Evolutionary conservation across 2,329 filamentous ascomycete genomes (phyloP), one percentile per base, ranked within the genome.

Genomic region (Nemania sp.): DNA sequence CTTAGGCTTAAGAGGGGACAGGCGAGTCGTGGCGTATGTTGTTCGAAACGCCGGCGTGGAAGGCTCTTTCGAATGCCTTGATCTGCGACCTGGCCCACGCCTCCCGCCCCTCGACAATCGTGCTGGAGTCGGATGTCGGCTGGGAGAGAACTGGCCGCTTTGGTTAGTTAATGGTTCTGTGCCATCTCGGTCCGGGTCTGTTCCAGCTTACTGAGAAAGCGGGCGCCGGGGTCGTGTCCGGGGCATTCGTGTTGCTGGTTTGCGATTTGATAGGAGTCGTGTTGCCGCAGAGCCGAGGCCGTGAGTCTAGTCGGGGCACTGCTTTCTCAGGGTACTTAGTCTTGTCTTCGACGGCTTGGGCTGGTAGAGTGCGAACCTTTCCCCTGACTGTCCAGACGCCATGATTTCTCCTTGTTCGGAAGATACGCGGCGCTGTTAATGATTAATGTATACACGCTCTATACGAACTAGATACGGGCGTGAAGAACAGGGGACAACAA

Each of bases 71-170:
- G 42, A 60, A 60, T 1, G 34, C 47, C 13, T 60, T 48, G 20
- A 60, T 57, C 17, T 60, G 58, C 3, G 47, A 52, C 1, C 6
- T 53, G 13, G 48, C 58, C 58, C 48, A 52, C 11, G 42, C 53
- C 29, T 37, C 9, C 10, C 29, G 39, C 42, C 11, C 21, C 21
- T 48, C 48, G 7, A 46, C 18, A 10, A 5, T 20, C 15, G 7
- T 29, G 6, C 20, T 17, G 1, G 13, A 17, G 50, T 60, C 42
- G 5, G 2, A 13, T 11, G 34, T 42, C 48, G 32, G 7, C 2
- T 48, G 11, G 25, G 58, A 35, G 13, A 60, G n/a, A 15, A 43
- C 58, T 60, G 10, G 21, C 2, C 12, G 10, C 2, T 39, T 9
- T 25, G n/a, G 21, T 49, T 18, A 48, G 39, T 15, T 2, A 11